These are phyloP conservation scores for Zygnema cylindricum DNA, from an alignment of 139 green algal genomes.

Conservation along the genomic window DNA sequence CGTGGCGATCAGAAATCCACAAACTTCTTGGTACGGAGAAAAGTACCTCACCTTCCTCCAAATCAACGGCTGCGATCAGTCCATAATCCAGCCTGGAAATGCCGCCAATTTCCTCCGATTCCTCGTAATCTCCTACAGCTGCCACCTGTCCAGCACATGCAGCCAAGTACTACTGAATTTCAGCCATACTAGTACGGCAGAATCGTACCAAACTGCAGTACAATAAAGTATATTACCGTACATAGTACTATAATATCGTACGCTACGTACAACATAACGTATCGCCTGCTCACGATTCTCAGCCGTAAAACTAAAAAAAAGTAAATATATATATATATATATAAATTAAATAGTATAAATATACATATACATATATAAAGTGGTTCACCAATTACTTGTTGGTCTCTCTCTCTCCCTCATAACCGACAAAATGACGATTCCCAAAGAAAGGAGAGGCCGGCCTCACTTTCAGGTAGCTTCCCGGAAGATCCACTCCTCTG, in stretches of 20 bases:
- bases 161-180: not conserved
- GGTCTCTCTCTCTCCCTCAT: no score
- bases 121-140: not conserved
- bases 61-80: not conserved
- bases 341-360: not conserved
- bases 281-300: no score
- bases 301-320: not conserved
- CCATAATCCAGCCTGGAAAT: not conserved
- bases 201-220: no score
- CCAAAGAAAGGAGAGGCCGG: not conserved
- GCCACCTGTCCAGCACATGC: not conserved
- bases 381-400: not conserved
- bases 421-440: not conserved
- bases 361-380: not conserved
- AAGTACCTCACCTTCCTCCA: not conserved
- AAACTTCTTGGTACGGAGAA: not conserved
- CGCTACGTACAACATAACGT: no score
- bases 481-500: not conserved
- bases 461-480: not conserved
- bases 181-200: not conserved
- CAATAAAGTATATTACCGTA: no score
- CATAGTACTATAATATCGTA: no score
- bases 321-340: not conserved
- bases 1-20: conserved; percentile 9
- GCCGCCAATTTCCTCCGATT: not conserved